Evolutionary conservation across 441 rosid species (phyloP).

Genomic region (Metrosideros polymorpha): DNA sequence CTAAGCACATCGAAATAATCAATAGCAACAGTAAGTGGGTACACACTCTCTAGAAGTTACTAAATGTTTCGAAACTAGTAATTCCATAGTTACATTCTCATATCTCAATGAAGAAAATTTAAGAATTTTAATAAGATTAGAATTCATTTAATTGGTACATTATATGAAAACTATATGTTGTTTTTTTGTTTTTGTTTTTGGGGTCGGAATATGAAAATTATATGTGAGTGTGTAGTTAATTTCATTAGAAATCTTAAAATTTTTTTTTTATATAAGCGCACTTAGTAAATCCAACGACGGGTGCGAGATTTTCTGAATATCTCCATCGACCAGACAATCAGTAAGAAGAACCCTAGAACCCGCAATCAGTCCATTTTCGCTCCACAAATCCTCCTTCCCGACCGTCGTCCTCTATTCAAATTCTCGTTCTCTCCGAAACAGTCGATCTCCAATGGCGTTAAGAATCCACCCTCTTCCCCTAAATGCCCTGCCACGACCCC

Average conservation of each 20-base stretch:
- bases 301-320: too few species aligned
- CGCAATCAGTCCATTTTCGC: not conserved
- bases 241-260: not conserved
- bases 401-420: not conserved
- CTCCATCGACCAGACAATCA: too few species aligned
- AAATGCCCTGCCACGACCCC: not conserved
- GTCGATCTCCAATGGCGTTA: constrained; percentile 18
- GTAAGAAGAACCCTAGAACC: not conserved
- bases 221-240: not conserved
- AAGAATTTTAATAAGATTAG: not conserved
- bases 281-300: too few species aligned
- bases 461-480: constrained; percentile 6
- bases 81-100: not conserved
- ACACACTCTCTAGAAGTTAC: too few species aligned
- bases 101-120: not conserved
- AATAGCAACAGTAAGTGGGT: accelerated
- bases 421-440: not conserved
- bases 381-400: not conserved
- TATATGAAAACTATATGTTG: too few species aligned
- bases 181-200: too few species aligned
- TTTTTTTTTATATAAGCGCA: not conserved
- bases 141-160: not conserved
- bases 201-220: not conserved
- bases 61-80: accelerated
- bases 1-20: not conserved